Percentiles rank a stretch among this genome's conserved stretches.
Conservation (phyloP, 2,329 filamentous ascomycete species). For the Achaetomium macrosporum region DNA sequence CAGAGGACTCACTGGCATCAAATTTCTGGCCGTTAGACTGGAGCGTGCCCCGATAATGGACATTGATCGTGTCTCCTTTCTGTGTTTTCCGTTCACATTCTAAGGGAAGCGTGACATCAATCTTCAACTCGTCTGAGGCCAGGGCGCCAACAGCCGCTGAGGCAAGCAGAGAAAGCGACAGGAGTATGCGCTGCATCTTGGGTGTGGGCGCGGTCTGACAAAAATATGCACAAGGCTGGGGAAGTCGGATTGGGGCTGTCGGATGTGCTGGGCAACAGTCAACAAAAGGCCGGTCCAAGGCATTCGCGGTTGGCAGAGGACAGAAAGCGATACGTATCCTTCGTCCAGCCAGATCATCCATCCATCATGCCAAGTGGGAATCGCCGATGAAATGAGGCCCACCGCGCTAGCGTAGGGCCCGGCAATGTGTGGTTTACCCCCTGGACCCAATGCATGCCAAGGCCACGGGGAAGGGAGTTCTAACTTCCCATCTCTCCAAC, state of each 20-base stretch:
- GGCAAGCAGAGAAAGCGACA: conserved; percentile 46
- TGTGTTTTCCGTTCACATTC: conserved; percentile 74
- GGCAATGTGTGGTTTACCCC: no score
- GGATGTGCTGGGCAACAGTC: not conserved
- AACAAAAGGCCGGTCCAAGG: not conserved
- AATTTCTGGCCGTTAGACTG: conserved; percentile 69
- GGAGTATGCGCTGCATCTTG: conserved; percentile 45
- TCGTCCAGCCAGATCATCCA: conserved; percentile 15
- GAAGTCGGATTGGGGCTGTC: not conserved
- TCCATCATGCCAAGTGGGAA: no score
- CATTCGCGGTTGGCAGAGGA: not conserved
- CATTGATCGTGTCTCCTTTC: conserved; percentile 71
- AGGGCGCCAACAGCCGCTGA: conserved; percentile 46
- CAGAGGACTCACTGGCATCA: conserved; percentile 57
- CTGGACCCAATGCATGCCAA: no score
- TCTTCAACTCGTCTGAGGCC: conserved; percentile 61
- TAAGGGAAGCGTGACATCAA: conserved; percentile 68
- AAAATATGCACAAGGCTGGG: not conserved
- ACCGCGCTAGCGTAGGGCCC: no score
- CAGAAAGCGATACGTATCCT: conserved; percentile 5
- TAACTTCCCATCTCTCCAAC: no score
- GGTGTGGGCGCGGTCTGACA: not conserved
- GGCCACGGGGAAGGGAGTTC: no score
- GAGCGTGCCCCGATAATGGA: conserved; percentile 86
- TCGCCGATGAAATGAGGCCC: no score